Evolutionary conservation across 495 filamentous ascomycete genomes (phyloP).

Genomic region (Staphylotrichum tortipilum): DNA sequence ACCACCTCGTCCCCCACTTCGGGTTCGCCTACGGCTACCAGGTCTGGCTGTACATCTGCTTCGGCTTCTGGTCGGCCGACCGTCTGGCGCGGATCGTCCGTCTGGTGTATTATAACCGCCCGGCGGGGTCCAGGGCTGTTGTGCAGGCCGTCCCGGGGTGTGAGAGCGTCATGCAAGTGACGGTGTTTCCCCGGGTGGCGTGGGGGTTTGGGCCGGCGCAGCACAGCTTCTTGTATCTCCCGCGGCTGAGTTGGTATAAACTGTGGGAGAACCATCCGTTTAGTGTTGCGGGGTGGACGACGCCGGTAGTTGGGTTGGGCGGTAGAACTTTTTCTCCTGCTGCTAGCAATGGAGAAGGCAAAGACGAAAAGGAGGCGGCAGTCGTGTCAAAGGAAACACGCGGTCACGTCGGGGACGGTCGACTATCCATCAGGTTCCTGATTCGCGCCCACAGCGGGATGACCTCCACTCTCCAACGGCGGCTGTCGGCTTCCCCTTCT

Average conservation of each 20-base stretch:
- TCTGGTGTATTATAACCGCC: neutral
- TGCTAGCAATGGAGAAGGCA: too few relatives aligned
- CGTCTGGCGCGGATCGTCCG: neutral
- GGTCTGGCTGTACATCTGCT: neutral
- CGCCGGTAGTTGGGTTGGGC: too few relatives aligned
- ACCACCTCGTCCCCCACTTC: neutral
- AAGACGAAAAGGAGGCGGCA: too few relatives aligned
- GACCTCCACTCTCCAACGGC: neutral
- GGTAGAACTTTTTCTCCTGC: too few relatives aligned
- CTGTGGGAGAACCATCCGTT: neutral
- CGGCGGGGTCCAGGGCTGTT: neutral
- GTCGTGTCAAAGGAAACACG: too few relatives aligned
- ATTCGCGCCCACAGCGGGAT: neutral
- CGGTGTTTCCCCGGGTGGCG: neutral
- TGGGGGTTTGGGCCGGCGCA: neutral
- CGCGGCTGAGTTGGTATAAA: neutral
- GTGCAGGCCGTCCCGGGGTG: neutral
- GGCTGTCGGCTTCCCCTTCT: neutral
- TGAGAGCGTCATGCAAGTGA: neutral
- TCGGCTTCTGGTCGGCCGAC: neutral
- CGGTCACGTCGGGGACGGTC: too few relatives aligned
- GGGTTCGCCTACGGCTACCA: neutral
- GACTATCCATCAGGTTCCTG: neutral
- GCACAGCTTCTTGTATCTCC: neutral
- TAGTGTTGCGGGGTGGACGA: neutral